phyloP scores from a whole-genome alignment of 257 asterid species.

The Nicotiana undulata region DNA sequence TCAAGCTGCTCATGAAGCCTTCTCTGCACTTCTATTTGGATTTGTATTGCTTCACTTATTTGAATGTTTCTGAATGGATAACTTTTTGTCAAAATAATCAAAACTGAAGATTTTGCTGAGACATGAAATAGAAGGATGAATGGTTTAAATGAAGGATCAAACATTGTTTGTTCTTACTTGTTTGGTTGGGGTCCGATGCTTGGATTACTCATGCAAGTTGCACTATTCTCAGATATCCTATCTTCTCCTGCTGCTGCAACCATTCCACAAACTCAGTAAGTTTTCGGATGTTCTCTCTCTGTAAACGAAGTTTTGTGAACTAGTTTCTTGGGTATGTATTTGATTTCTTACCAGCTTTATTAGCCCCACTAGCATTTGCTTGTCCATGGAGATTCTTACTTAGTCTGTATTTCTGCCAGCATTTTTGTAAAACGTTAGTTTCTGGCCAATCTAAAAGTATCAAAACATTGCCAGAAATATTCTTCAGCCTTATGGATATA shows the following conservation, averaged over 20 bases:
- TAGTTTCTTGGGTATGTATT: constrained; percentile 6
- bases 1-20: constrained; percentile 82
- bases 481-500: not conserved
- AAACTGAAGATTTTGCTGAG: not conserved
- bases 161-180: constrained; percentile 37
- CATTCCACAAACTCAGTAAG: constrained; percentile 18
- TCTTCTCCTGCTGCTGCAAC: constrained; percentile 50
- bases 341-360: constrained; percentile 57
- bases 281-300: not conserved
- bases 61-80: constrained; percentile 53
- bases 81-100: not conserved
- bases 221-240: constrained; percentile 46
- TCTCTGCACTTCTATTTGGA: constrained; percentile 87
- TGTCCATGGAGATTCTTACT: constrained; percentile 82
- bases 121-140: not conserved
- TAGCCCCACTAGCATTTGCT: constrained; percentile 45
- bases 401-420: constrained; percentile 77
- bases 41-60: constrained; percentile 65
- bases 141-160: not conserved
- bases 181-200: constrained; percentile 43
- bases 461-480: not conserved
- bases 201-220: constrained; percentile 40
- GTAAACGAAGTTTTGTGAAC: not conserved
- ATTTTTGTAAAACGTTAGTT: constrained; percentile 10
- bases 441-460: not conserved